Evolutionary conservation across 768 basidiomycete genomes (phyloP).

Genomic region (Mycena polygramma): DNA sequence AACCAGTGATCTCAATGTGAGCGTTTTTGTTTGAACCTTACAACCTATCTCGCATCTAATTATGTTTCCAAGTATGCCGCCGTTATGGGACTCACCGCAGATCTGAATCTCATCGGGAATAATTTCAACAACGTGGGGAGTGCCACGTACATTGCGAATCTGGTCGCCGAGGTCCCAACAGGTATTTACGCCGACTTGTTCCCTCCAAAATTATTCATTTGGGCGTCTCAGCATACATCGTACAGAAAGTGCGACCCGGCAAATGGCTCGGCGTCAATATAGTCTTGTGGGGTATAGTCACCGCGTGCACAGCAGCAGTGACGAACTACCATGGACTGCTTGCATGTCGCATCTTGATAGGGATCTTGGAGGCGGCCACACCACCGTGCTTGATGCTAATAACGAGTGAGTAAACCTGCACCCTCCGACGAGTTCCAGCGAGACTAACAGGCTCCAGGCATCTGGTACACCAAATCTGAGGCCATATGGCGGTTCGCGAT

Average conservation of each 20-base stretch:
- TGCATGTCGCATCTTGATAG: constrained; percentile 32
- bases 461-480: constrained; percentile 39
- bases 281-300: constrained; percentile 34
- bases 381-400: constrained; percentile 37
- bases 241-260: constrained; percentile 37
- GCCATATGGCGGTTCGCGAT: constrained; percentile 35
- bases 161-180: constrained; percentile 35
- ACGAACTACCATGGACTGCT: constrained; percentile 34
- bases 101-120: constrained; percentile 33
- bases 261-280: constrained; percentile 37
- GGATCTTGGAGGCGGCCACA: constrained; percentile 36
- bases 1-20: constrained; percentile 35
- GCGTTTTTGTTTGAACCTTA: too few relatives aligned
- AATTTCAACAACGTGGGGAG: constrained; percentile 36
- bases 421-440: too few relatives aligned
- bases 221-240: constrained; percentile 31
- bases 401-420: constrained; percentile 16
- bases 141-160: constrained; percentile 36
- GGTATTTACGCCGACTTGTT: constrained; percentile 10
- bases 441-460: constrained; percentile 13
- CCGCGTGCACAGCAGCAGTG: constrained; percentile 34
- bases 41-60: background rate
- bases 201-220: background rate
- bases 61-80: constrained; percentile 27
- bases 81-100: constrained; percentile 35